Evolutionary conservation across 352 stramenopile genomes (phyloP).

Genomic region (Phytophthora sansomeana): DNA sequence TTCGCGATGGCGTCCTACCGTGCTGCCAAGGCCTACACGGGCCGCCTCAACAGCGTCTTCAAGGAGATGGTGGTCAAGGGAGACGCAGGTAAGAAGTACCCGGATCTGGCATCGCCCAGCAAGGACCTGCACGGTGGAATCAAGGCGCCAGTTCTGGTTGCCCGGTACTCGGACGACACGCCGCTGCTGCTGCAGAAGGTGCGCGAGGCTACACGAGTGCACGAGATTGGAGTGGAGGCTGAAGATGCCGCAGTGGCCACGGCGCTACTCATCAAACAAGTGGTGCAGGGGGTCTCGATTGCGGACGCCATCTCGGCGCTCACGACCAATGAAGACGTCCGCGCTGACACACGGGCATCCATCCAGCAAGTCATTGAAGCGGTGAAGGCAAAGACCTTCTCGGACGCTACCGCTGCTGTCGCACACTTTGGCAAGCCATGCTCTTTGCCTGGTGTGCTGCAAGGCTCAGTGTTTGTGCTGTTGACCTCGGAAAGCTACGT

Average conservation of each 20-base stretch:
- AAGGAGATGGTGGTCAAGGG: constrained; percentile 74
- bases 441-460: constrained; percentile 57
- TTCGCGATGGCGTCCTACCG: constrained; percentile 62
- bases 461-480: constrained; percentile 69
- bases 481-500: constrained; percentile 54
- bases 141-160: constrained; percentile 64
- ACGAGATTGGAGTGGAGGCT: constrained; percentile 59
- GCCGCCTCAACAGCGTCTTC: constrained; percentile 71
- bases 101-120: constrained; percentile 57
- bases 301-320: constrained; percentile 48
- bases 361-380: constrained; percentile 60
- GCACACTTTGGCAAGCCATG: constrained; percentile 69
- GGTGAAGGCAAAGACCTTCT: constrained; percentile 49
- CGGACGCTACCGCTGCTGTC: constrained; percentile 54
- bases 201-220: constrained; percentile 57
- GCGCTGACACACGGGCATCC: constrained; percentile 34
- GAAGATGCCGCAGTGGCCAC: constrained; percentile 61
- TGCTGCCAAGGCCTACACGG: constrained; percentile 64
- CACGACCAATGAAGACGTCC: constrained; percentile 45
- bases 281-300: constrained; percentile 49
- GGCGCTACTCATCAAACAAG: constrained; percentile 59
- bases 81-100: constrained; percentile 65
- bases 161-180: constrained; percentile 55
- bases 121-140: constrained; percentile 68
- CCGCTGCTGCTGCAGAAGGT: constrained; percentile 52